Evolutionary conservation across 2,329 filamentous ascomycete species (phyloP).

Genomic region (Ophiostoma piceae): DNA sequence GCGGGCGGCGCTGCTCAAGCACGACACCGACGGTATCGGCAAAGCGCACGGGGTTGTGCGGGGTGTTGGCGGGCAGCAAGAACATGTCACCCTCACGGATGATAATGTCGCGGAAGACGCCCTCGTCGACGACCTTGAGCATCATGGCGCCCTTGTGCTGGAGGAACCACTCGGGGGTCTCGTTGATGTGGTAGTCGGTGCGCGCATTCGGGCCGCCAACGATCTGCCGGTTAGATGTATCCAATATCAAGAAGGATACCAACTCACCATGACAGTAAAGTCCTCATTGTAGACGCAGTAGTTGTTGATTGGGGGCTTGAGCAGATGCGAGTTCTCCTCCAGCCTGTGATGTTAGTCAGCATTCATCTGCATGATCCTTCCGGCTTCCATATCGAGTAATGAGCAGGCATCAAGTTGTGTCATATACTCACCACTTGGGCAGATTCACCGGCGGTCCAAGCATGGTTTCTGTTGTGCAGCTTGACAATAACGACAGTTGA

Average conservation of each 20-base stretch:
- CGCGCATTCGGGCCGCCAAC: constrained; percentile 94
- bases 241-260: neutral
- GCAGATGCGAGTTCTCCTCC: constrained; percentile 71
- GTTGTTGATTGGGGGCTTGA: constrained; percentile 93
- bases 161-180: constrained; percentile 96
- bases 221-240: constrained; percentile 29
- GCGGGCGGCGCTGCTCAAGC: constrained; percentile 75
- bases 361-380: neutral
- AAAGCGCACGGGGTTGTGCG: constrained; percentile 91
- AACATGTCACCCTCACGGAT: constrained; percentile 94
- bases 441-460: constrained; percentile 50
- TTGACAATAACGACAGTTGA: neutral
- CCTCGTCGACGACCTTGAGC: constrained; percentile 77
- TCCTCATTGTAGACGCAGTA: constrained; percentile 89
- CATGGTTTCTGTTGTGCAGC: constrained; percentile 35
- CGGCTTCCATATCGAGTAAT: neutral
- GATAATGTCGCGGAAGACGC: constrained; percentile 72
- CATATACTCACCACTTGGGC: constrained; percentile 50
- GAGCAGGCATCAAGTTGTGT: neutral
- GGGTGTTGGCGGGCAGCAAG: constrained; percentile 85
- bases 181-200: constrained; percentile 98
- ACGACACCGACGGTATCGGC: constrained; percentile 91
- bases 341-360: constrained; percentile 56
- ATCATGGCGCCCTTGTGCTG: constrained; percentile 91
- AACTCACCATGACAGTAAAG: constrained; percentile 69